phyloP scores from a whole-genome alignment of 169 alveolate genomes.

The Cryptosporidium canis region DNA sequence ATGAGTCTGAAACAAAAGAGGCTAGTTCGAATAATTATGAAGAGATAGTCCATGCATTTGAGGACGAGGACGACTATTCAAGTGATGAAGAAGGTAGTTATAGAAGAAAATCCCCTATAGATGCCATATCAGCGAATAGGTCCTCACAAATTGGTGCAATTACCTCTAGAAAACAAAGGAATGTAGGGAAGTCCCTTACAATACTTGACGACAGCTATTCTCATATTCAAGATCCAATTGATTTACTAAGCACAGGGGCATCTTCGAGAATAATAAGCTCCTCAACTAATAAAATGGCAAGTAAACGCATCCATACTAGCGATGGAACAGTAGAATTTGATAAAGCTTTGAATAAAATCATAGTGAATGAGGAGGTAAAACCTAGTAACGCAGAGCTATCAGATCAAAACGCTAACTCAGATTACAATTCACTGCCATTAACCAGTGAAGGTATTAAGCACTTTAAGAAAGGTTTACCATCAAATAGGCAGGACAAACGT shows the following conservation, averaged over 20 bases:
- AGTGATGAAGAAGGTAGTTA: background rate
- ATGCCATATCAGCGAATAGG: background rate
- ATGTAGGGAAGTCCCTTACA: slow-evolving; percentile 10
- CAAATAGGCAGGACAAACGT: background rate
- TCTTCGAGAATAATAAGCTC: background rate
- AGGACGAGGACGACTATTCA: background rate
- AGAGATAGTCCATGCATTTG: background rate
- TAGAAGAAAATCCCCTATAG: background rate
- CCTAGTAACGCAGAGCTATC: background rate
- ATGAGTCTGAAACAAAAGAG: slow-evolving; percentile 1
- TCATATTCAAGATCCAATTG: slow-evolving; percentile 17
- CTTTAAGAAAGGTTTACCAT: background rate
- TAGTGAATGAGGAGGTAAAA: background rate
- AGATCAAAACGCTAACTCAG: background rate
- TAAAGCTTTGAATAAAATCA: background rate
- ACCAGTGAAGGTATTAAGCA: background rate
- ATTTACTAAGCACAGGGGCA: slow-evolving; percentile 55
- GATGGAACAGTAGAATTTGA: slow-evolving; percentile 41
- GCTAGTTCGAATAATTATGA: background rate
- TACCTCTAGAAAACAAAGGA: background rate
- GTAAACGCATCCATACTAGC: background rate
- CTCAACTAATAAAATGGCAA: background rate
- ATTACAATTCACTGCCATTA: background rate
- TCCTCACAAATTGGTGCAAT: background rate
- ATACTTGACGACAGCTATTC: slow-evolving; percentile 7